phyloP scores from a whole-genome alignment of 495 filamentous ascomycete genomes.

The Podospora pseudoanserina region DNA sequence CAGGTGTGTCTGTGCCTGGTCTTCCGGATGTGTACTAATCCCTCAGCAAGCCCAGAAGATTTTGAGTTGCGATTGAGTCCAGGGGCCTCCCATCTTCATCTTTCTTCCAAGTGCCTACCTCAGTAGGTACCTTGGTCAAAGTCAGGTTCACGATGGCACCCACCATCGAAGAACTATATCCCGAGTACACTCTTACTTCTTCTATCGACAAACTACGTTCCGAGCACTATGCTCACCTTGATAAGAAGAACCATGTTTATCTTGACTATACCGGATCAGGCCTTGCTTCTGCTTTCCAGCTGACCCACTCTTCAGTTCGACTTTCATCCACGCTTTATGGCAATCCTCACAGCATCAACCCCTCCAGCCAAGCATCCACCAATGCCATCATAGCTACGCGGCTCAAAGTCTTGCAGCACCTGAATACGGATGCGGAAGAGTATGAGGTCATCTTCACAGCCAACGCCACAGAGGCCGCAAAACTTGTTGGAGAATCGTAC shows the following conservation, averaged over 20 bases:
- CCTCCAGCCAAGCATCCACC: slow-evolving; percentile 48
- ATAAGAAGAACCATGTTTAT: slow-evolving; percentile 33
- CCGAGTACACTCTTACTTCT: slow-evolving; percentile 28
- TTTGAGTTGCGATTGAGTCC: too few species aligned
- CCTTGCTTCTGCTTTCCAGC: slow-evolving; percentile 28
- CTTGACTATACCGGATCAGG: slow-evolving; percentile 38
- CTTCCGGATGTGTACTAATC: too few species aligned
- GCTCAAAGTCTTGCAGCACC: slow-evolving; percentile 47
- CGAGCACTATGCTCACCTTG: slow-evolving; percentile 32
- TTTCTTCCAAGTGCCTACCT: too few species aligned
- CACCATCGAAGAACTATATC: slow-evolving; percentile 21
- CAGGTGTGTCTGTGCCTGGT: too few species aligned
- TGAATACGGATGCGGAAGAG: slow-evolving; percentile 52
- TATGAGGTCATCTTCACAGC: slow-evolving; percentile 61
- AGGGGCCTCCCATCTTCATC: too few species aligned
- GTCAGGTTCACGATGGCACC: background rate
- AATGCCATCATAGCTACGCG: slow-evolving; percentile 45
- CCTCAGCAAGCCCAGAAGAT: too few species aligned
- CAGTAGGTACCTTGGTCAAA: too few species aligned
- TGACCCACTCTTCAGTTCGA: slow-evolving; percentile 25
- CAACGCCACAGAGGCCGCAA: slow-evolving; percentile 59
- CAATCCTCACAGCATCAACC: slow-evolving; percentile 57
- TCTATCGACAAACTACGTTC: slow-evolving; percentile 28
- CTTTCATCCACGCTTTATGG: slow-evolving; percentile 44
- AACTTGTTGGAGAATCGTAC: slow-evolving; percentile 52